Evolutionary conservation across 78 protist genomes (phyloP).

Genomic region (Tieghemostelium lacteum): DNA sequence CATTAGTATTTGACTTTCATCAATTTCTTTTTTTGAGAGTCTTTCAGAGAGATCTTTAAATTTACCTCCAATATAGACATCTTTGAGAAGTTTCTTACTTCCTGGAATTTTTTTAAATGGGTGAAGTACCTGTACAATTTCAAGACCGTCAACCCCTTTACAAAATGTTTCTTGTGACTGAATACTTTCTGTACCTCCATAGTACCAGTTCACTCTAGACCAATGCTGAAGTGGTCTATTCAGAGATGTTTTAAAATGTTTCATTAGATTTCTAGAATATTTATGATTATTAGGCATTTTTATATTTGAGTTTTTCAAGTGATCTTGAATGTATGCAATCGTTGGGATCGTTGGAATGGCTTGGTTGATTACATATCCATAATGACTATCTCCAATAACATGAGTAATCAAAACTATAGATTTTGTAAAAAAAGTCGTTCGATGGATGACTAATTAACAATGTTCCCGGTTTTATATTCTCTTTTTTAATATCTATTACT

Average conservation of each 20-base stretch:
- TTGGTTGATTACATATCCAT: constrained; percentile 51
- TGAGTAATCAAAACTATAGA: constrained; percentile 52
- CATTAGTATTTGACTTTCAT: constrained; percentile 3
- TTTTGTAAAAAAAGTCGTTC: not conserved
- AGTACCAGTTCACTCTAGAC: constrained; percentile 13
- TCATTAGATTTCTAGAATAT: constrained; percentile 37
- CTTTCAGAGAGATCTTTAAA: constrained; percentile 45
- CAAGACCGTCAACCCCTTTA: constrained; percentile 8
- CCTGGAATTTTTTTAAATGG: constrained; percentile 13
- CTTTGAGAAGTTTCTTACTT: constrained; percentile 15
- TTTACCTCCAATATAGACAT: constrained; percentile 60
- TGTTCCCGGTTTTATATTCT: constrained; percentile 43
- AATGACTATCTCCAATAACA: not conserved
- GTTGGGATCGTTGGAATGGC: not conserved
- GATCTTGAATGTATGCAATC: not conserved
- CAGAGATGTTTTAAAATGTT: constrained; percentile 6
- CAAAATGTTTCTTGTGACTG: not conserved
- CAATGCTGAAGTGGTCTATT: constrained; percentile 45
- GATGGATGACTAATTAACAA: constrained; percentile 54
- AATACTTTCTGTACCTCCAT: constrained; percentile 46
- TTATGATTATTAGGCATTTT: not conserved
- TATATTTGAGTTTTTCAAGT: not conserved
- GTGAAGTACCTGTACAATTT: constrained; percentile 25
- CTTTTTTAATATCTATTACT: too few relatives aligned
- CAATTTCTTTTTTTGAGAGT: constrained; percentile 22